These are phyloP conservation scores for Aspergillus quadricinctus DNA, from an alignment of 2,329 filamentous ascomycete genomes.

Conservation along the genomic window DNA sequence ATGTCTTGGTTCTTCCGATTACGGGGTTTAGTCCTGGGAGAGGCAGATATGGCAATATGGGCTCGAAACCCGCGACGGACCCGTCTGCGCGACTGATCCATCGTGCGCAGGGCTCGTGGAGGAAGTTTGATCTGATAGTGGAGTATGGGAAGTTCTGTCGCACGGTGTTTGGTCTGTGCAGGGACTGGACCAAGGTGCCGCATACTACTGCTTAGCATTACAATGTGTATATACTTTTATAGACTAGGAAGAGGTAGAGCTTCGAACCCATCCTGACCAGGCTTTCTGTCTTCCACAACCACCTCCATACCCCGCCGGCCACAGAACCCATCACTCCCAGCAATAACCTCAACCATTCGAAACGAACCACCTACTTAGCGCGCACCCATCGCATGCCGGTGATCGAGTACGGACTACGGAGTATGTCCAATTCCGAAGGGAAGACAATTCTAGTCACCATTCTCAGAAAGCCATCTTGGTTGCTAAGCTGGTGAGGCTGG, in stretches of 20 bases:
- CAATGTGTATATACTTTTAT: neutral
- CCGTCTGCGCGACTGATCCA: slow-evolving; percentile 26
- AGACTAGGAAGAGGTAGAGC: neutral
- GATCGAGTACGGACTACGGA: too few species aligned
- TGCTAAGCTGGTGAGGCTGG: too few species aligned
- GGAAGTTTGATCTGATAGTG: slow-evolving; percentile 20
- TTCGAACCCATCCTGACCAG: slow-evolving; percentile 30
- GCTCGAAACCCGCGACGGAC: slow-evolving; percentile 27
- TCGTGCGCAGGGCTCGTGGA: slow-evolving; percentile 29
- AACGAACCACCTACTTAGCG: slow-evolving; percentile 30
- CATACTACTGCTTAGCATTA: too few species aligned
- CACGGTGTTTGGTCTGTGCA: slow-evolving; percentile 27
- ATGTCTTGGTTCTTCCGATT: slow-evolving; percentile 31
- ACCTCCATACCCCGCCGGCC: slow-evolving; percentile 30
- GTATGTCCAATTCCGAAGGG: too few species aligned
- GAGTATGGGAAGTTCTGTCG: slow-evolving; percentile 32
- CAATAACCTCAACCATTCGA: slow-evolving; percentile 25
- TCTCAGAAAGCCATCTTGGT: too few species aligned
- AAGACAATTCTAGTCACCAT: too few species aligned
- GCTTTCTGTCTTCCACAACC: slow-evolving; percentile 28
- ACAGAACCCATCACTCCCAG: slow-evolving; percentile 35
- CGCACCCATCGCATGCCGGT: neutral
- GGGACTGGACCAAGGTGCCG: slow-evolving; percentile 27
- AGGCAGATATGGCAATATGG: slow-evolving; percentile 28
- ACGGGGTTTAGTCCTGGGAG: slow-evolving; percentile 31